A percentile compares a stretch with the other conserved stretches of the same genome.
Conservation (phyloP, 2,329 filamentous ascomycete genomes). For the Dryadomyces quercus-mongolicae region DNA sequence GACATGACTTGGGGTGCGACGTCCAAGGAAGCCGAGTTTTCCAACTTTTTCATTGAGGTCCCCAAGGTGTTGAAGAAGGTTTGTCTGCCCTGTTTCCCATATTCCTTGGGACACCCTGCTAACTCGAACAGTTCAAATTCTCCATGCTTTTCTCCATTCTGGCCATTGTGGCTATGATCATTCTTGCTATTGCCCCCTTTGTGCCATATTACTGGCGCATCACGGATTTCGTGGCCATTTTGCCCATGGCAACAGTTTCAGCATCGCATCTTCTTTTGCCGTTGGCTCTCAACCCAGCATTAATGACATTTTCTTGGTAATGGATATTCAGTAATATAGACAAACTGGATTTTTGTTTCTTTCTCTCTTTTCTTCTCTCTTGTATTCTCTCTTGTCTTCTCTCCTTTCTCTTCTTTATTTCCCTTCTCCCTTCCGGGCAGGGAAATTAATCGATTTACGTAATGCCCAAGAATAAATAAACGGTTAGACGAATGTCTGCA, state of each 20-base stretch:
- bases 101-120: not conserved
- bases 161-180: slow-evolving; percentile 49
- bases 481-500: too few species aligned
- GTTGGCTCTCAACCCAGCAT: slow-evolving; percentile 62
- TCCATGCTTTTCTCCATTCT: slow-evolving; percentile 50
- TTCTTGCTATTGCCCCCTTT: slow-evolving; percentile 51
- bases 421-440: not conserved
- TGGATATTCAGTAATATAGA: too few species aligned
- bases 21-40: slow-evolving; percentile 68
- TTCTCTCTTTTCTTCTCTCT: not conserved
- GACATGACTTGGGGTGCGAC: slow-evolving; percentile 82
- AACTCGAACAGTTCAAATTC: slow-evolving; percentile 52
- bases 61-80: slow-evolving; percentile 68
- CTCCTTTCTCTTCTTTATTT: not conserved
- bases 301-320: slow-evolving; percentile 71
- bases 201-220: slow-evolving; percentile 55
- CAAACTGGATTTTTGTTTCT: not conserved
- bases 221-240: slow-evolving; percentile 61
- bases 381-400: not conserved
- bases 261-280: slow-evolving; percentile 59
- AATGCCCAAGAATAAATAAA: not conserved
- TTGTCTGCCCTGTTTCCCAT: slow-evolving; percentile 28
- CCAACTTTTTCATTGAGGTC: slow-evolving; percentile 77
- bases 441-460: not conserved
- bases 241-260: slow-evolving; percentile 63